Conservation (phyloP, 257 asterid species). For the Dorcoceras hygrometricum region DNA sequence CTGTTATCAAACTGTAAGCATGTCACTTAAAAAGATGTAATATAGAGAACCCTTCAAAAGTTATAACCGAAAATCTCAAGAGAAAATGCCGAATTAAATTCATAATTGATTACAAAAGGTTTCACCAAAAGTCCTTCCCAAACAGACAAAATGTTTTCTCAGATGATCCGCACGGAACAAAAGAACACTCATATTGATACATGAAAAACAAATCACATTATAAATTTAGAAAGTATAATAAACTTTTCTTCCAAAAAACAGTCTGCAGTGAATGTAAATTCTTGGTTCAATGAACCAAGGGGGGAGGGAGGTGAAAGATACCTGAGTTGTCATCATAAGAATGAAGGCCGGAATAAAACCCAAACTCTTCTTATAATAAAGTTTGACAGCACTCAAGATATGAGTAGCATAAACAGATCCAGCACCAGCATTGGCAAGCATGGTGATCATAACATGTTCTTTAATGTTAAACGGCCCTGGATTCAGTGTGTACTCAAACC, state of each 20-base stretch:
- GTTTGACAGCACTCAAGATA: conserved; percentile 44
- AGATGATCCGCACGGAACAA: not conserved
- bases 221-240: not conserved
- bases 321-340: conserved; percentile 53
- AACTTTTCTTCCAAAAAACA: not conserved
- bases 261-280: too few relatives aligned
- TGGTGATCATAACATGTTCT: conserved; percentile 54
- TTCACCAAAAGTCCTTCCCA: not conserved
- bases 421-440: conserved; percentile 50
- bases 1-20: not conserved
- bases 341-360: conserved; percentile 34
- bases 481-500: conserved; percentile 37
- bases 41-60: too few relatives aligned
- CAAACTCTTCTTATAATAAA: conserved; percentile 36
- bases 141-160: too few relatives aligned
- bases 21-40: not conserved
- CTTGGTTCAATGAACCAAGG: not conserved
- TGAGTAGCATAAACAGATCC: conserved; percentile 51
- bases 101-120: not conserved
- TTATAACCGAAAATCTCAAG: not conserved
- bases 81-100: not conserved
- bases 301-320: not conserved
- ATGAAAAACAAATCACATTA: not conserved
- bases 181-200: not conserved
- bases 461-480: conserved; percentile 52